These are phyloP conservation scores for Solioccasus polychromus DNA, from an alignment of 768 basidiomycete species.

Conservation along the genomic window DNA sequence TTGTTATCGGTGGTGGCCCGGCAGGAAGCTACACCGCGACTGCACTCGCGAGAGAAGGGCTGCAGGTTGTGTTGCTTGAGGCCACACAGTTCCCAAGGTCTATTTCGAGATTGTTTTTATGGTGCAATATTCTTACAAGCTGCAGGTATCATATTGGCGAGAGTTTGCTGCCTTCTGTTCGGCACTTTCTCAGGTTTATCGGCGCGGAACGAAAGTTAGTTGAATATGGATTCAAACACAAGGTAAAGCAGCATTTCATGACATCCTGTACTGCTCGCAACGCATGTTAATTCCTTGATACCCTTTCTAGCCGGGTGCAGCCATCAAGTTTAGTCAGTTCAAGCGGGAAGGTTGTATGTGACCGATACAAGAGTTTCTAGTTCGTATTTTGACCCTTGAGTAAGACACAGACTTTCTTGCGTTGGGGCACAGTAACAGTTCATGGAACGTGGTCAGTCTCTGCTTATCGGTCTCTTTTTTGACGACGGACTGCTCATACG, in stretches of 20 bases:
- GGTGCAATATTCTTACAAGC: not conserved
- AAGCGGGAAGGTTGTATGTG: conserved; percentile 58
- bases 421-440: conserved; percentile 43
- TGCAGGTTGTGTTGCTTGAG: conserved; percentile 57
- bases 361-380: no score
- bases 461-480: no score
- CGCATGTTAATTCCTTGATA: no score
- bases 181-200: conserved; percentile 52
- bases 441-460: conserved; percentile 61
- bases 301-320: conserved; percentile 50
- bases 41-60: conserved; percentile 53
- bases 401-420: conserved; percentile 61
- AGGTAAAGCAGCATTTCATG: conserved; percentile 34
- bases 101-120: not conserved
- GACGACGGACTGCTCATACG: no score
- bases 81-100: conserved; percentile 55
- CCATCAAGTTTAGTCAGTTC: conserved; percentile 54
- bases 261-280: no score
- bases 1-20: conserved; percentile 61
- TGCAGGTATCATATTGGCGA: conserved; percentile 48
- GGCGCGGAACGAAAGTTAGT: conserved; percentile 44
- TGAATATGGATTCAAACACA: conserved; percentile 42
- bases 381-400: not conserved
- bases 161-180: conserved; percentile 48
- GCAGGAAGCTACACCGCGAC: conserved; percentile 56